A percentile compares a stretch with the other conserved stretches of the same genome.
phyloP scores from a whole-genome alignment of 1,139 yeast genomes.

The Sugiyamaella pinicola region DNA sequence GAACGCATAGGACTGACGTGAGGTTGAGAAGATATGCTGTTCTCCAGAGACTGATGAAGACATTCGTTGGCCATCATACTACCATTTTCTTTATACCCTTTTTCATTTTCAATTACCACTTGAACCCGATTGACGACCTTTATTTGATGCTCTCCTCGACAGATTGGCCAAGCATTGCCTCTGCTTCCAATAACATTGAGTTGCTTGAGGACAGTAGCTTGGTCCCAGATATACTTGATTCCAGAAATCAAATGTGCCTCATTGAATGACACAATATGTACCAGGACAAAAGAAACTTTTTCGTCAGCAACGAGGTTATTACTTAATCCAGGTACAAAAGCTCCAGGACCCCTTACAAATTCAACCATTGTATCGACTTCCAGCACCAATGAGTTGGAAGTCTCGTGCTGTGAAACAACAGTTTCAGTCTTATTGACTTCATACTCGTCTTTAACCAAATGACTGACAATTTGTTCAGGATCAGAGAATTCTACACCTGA shows the following conservation, averaged over 20 bases:
- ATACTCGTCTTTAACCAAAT: slow-evolving; percentile 25
- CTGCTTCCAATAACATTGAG: slow-evolving; percentile 37
- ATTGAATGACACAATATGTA: slow-evolving; percentile 34
- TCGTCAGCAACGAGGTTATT: slow-evolving; percentile 37
- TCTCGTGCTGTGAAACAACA: slow-evolving; percentile 28
- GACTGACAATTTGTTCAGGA: slow-evolving; percentile 29
- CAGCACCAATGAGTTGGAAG: slow-evolving; percentile 29
- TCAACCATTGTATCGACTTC: slow-evolving; percentile 35
- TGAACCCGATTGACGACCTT: slow-evolving; percentile 16
- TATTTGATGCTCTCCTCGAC: slow-evolving; percentile 32
- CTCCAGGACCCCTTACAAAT: slow-evolving; percentile 37
- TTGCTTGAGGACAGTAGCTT: slow-evolving; percentile 39
- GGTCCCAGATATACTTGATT: slow-evolving; percentile 38
- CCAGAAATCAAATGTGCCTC: slow-evolving; percentile 25
- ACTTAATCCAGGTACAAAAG: slow-evolving; percentile 36
- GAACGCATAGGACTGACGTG: slow-evolving; percentile 23
- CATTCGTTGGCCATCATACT: too few relatives aligned
- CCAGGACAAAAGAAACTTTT: slow-evolving; percentile 31
- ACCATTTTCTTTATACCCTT: not conserved
- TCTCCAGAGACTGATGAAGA: too few relatives aligned
- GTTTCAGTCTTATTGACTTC: slow-evolving; percentile 31
- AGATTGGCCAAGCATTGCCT: slow-evolving; percentile 40
- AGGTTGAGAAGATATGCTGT: slow-evolving; percentile 5
- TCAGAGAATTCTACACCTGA: slow-evolving; percentile 32
- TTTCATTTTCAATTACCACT: not conserved